phyloP scores from a whole-genome alignment of 805 yeast genomes.

The Candida sanyiensis region DNA sequence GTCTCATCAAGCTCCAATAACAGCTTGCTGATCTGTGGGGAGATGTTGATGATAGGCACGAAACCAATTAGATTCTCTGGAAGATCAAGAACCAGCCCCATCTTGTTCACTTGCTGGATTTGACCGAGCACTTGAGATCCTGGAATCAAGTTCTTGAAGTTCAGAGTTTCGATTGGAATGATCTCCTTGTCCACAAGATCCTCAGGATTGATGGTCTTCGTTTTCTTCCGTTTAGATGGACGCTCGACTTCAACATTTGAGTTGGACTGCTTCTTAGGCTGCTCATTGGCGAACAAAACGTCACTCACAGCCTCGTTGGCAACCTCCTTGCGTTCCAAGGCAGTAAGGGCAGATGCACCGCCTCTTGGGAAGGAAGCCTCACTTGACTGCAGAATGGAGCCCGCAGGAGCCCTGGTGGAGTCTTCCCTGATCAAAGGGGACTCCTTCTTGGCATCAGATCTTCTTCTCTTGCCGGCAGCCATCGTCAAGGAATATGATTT shows the following conservation, averaged over 20 bases:
- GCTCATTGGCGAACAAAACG: slow-evolving; percentile 54
- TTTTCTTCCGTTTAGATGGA: slow-evolving; percentile 39
- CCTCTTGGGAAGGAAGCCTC: slow-evolving; percentile 84
- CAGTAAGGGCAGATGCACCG: slow-evolving; percentile 79
- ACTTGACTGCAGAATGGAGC: slow-evolving; percentile 32
- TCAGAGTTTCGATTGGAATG: slow-evolving; percentile 56
- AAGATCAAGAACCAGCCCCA: slow-evolving; percentile 64
- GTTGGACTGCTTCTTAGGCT: slow-evolving; percentile 4
- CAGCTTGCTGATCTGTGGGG: slow-evolving; percentile 51
- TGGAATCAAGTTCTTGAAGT: slow-evolving; percentile 55
- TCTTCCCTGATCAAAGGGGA: slow-evolving; percentile 37
- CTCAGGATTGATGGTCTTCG: slow-evolving; percentile 23
- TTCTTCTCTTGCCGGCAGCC: slow-evolving; percentile 40
- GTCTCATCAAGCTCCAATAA: slow-evolving; percentile 53
- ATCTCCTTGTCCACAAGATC: slow-evolving; percentile 22
- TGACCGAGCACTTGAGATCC: slow-evolving; percentile 80
- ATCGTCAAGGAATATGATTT: slow-evolving; percentile 9
- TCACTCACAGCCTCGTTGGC: slow-evolving; percentile 90
- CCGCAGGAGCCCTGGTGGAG: slow-evolving; percentile 32
- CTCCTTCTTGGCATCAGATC: slow-evolving; percentile 37
- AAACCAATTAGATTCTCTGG: slow-evolving; percentile 80
- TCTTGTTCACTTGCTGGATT: slow-evolving; percentile 49
- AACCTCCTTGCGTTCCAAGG: slow-evolving; percentile 87
- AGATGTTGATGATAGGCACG: slow-evolving; percentile 68
- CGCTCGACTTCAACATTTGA: slow-evolving; percentile 19